A percentile compares a stretch with the other conserved stretches of the same genome.
phyloP scores from a whole-genome alignment of 2,329 filamentous ascomycete genomes.

The Fusarium subglutinans region DNA sequence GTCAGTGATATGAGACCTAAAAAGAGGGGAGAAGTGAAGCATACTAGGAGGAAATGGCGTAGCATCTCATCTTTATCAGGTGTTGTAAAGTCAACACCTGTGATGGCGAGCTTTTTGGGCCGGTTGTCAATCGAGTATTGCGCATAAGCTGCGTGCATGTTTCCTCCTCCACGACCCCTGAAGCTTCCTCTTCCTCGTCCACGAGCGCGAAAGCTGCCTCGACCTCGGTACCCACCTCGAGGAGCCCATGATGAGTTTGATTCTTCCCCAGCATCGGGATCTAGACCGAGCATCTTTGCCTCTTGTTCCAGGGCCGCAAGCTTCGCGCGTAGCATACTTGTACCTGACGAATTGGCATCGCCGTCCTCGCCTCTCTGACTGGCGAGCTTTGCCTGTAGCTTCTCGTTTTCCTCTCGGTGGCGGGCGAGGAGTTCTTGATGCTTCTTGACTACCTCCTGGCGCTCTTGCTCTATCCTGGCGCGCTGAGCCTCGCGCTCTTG shows the following conservation, averaged over 20 bases:
- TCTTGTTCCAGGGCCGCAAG: slow-evolving; percentile 78
- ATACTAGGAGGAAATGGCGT: slow-evolving; percentile 75
- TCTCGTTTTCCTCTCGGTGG: slow-evolving; percentile 73
- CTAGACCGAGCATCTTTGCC: slow-evolving; percentile 74
- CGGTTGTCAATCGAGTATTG: slow-evolving; percentile 79
- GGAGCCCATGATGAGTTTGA: slow-evolving; percentile 35
- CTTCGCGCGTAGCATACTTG: slow-evolving; percentile 74
- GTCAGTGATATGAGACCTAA: not conserved
- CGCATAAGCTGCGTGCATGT: slow-evolving; percentile 65
- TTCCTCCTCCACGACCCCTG: slow-evolving; percentile 54
- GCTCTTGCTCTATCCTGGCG: slow-evolving; percentile 69
- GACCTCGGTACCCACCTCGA: slow-evolving; percentile 47
- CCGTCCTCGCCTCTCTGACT: slow-evolving; percentile 44
- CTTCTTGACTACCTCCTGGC: slow-evolving; percentile 71
- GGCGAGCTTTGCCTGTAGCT: slow-evolving; percentile 65
- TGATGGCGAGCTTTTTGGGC: slow-evolving; percentile 72
- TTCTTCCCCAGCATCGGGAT: slow-evolving; percentile 62
- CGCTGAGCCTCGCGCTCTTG: slow-evolving; percentile 72
- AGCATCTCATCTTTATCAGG: slow-evolving; percentile 73
- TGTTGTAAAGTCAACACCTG: slow-evolving; percentile 70
- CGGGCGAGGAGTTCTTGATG: slow-evolving; percentile 69
- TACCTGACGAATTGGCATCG: slow-evolving; percentile 55
- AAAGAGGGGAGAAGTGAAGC: slow-evolving; percentile 39
- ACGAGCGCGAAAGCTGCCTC: slow-evolving; percentile 38
- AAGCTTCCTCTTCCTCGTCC: slow-evolving; percentile 52